These are phyloP conservation scores for Citrullus colocynthis DNA, from an alignment of 306 rosid genomes.

Conservation along the genomic window DNA sequence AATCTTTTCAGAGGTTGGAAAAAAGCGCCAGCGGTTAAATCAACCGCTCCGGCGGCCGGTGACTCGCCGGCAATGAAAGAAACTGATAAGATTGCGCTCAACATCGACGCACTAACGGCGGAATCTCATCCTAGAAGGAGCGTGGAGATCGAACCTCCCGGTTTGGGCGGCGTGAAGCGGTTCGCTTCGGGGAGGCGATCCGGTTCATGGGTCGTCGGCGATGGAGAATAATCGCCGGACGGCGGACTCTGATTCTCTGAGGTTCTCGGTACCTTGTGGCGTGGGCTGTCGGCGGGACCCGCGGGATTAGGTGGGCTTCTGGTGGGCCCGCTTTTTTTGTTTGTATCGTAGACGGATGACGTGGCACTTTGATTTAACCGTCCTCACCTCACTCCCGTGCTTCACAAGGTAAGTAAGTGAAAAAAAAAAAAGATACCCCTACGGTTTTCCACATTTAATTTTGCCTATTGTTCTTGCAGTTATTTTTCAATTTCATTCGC, in stretches of 20 bases:
- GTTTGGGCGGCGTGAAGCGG: conserved; percentile 53
- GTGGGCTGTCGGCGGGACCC: conserved; percentile 22
- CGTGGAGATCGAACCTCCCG: conserved; percentile 50
- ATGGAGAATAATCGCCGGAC: conserved; percentile 17
- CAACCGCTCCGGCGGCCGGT: not conserved
- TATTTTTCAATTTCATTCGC: not conserved
- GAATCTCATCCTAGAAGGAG: conserved; percentile 44
- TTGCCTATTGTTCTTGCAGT: not conserved
- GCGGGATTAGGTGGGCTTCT: not conserved
- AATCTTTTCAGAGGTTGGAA: conserved; percentile 37
- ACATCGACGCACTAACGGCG: not conserved
- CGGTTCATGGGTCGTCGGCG: conserved; percentile 39
- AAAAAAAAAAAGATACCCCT: not conserved
- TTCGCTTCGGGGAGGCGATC: conserved; percentile 77
- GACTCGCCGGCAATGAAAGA: conserved; percentile 9
- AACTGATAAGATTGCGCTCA: not conserved
- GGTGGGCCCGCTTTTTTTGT: conserved; percentile 4
- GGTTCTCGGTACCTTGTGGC: not conserved
- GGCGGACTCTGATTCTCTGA: not conserved
- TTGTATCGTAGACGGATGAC: conserved; percentile 24
- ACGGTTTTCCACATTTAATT: conserved; percentile 1
- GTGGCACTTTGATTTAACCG: conserved; percentile 50
- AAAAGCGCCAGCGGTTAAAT: conserved; percentile 18
- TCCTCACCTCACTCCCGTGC: conserved; percentile 13
- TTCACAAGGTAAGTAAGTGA: conserved; percentile 13